These are phyloP conservation scores for Tribonema minus DNA, from an alignment of 108 stramenopile genomes.

Conservation along the genomic window DNA sequence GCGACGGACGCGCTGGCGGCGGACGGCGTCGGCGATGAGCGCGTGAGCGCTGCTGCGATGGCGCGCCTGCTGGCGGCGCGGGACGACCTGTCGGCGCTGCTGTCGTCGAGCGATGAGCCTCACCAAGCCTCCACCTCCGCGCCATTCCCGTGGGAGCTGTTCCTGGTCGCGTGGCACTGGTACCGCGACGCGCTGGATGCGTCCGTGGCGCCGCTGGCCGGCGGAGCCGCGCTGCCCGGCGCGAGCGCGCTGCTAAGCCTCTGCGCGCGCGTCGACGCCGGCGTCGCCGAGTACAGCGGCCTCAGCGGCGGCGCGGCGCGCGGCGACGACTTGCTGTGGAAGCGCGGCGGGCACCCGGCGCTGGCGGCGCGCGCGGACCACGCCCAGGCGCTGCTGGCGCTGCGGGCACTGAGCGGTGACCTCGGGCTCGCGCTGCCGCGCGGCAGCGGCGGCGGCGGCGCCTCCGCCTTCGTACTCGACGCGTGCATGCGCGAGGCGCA, in stretches of 20 bases:
- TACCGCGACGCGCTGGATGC: neutral
- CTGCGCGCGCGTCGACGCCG: neutral
- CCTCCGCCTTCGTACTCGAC: neutral
- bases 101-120: neutral
- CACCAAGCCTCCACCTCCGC: neutral
- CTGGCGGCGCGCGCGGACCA: conserved; percentile 61
- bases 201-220: neutral
- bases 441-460: neutral
- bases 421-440: neutral
- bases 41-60: neutral
- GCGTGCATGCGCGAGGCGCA: conserved; percentile 58
- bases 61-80: neutral
- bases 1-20: neutral
- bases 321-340: conserved; percentile 58
- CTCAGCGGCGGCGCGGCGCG: neutral
- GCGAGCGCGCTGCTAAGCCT: too few species aligned
- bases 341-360: conserved; percentile 66
- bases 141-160: neutral
- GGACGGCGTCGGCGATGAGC: neutral
- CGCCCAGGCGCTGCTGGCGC: conserved; percentile 50
- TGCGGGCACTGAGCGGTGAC: conserved; percentile 23
- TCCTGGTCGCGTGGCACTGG: conserved; percentile 17
- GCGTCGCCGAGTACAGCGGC: conserved; percentile 1
- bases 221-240: too few species aligned
- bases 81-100: neutral